Conservation (phyloP, 306 rosid species). For the Vicia faba region DNA sequence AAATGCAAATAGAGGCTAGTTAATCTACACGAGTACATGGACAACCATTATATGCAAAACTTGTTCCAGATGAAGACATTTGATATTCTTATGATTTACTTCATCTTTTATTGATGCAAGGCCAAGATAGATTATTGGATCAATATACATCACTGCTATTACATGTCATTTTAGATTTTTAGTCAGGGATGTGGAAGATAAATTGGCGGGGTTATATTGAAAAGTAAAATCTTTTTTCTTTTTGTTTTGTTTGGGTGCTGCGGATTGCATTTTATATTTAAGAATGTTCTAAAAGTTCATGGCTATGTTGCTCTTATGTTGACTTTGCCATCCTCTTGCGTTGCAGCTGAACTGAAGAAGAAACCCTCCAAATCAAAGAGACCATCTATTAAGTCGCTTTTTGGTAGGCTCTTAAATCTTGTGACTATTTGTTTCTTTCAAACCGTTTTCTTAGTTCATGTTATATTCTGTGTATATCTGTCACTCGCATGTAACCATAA, state of each 20-base stretch:
- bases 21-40: neutral
- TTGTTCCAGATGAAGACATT: slow-evolving; percentile 12
- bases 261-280: slow-evolving; percentile 19
- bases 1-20: slow-evolving; percentile 6
- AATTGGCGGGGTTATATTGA: slow-evolving; percentile 19
- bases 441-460: slow-evolving; percentile 1
- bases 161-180: slow-evolving; percentile 15
- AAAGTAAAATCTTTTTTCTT: slow-evolving; percentile 10
- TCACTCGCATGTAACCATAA: slow-evolving; percentile 21
- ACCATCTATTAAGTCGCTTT: slow-evolving; percentile 84
- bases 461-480: slow-evolving; percentile 19
- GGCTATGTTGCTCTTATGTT: slow-evolving; percentile 3
- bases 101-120: neutral
- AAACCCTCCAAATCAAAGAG: slow-evolving; percentile 71
- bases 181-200: slow-evolving; percentile 12
- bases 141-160: slow-evolving; percentile 6
- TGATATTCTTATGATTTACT: no score
- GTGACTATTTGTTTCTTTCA: slow-evolving; percentile 27
- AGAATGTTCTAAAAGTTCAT: slow-evolving; percentile 4
- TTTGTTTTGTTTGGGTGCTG: slow-evolving; percentile 23
- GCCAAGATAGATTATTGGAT: neutral
- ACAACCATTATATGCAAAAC: slow-evolving; percentile 11
- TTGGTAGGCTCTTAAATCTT: slow-evolving; percentile 62
- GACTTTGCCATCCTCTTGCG: slow-evolving; percentile 40
- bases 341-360: slow-evolving; percentile 87